These are phyloP conservation scores for Hypsizygus ulmarius DNA, from an alignment of 1,284 basidiomycete species.

Conservation along the genomic window DNA sequence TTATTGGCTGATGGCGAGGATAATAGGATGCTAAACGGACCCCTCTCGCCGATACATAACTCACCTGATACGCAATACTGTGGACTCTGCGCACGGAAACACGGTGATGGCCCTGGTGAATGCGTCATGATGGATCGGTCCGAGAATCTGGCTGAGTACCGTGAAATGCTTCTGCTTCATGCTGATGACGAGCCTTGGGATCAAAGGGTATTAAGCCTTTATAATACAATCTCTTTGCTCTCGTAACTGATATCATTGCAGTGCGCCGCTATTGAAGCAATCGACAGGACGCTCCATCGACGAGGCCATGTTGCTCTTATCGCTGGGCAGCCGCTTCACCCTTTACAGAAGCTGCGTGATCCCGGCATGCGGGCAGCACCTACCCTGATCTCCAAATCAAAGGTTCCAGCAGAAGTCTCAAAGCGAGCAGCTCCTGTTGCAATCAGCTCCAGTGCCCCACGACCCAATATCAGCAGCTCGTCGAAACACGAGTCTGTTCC, in stretches of 20 bases:
- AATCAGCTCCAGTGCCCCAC: too few relatives aligned
- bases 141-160: constrained; percentile 64
- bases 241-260: constrained; percentile 27
- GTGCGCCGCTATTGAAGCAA: constrained; percentile 61
- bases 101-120: constrained; percentile 40
- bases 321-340: constrained; percentile 58
- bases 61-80: constrained; percentile 34
- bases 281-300: constrained; percentile 56
- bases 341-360: constrained; percentile 35
- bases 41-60: constrained; percentile 10
- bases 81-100: constrained; percentile 59
- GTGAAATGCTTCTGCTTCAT: constrained; percentile 60
- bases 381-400: neutral
- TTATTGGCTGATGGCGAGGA: neutral
- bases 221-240: constrained; percentile 3
- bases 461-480: too few relatives aligned
- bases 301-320: constrained; percentile 56
- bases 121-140: constrained; percentile 67
- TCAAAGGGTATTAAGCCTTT: constrained; percentile 47
- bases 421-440: too few relatives aligned
- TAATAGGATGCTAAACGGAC: neutral
- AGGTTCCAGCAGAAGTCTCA: neutral
- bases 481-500: too few relatives aligned
- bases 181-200: constrained; percentile 62
- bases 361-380: constrained; percentile 1